Base-by-base conservation (phyloP, 441 rosid species). In the Metrosideros polymorpha region DNA sequence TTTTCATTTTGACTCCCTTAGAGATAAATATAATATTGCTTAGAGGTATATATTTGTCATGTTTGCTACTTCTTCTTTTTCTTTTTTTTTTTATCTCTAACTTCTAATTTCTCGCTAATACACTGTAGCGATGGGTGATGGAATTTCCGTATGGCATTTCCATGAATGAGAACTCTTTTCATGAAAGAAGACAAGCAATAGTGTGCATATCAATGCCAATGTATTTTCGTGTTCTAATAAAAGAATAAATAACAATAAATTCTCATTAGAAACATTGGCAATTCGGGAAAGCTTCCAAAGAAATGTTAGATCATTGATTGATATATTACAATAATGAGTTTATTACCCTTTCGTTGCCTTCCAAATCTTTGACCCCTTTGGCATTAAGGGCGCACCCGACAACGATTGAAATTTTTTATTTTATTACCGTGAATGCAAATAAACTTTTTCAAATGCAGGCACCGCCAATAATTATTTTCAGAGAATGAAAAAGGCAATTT, bases 251-350 rank as follows among this genome's bases (percentile, higher is more conserved):
- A 50, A 50, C 52, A 50, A 50, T 13, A 50, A 50, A n/a, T 57
- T 57, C 18, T 57, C 17, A 57, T 57, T 57, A 57, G 0, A 15
- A 57, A 57, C 18, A n/a, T 0, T 18, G 0, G 9, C n/a, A 18
- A n/a, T 4, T 57, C n/a, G n/a, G 66, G 32, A 57, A 57, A 57
- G 32, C 66, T 57, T 57, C 66, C 66, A 57, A 57, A 57, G 32
- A n/a, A 57, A 57, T 0, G 32, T 57, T 3, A 57, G 32, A n/a
- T 57, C 32, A 3, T n/a, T n/a, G n/a, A n/a, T 57, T n/a, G 32
- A 17, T 13, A 57, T n/a, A 30, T n/a, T 57, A 57, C 32, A n/a
- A 13, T 57, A 6, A n/a, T 57, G 18, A 13, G 12, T 57, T 27
- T 57, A 25, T 2, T 45, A 45, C 2, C 49, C 49, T 8, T 42